Evolutionary conservation across 148 eudicot species (phyloP), one percentile per base, ranked within the genome.

Genomic region (Rhododendron mucronatum): DNA sequence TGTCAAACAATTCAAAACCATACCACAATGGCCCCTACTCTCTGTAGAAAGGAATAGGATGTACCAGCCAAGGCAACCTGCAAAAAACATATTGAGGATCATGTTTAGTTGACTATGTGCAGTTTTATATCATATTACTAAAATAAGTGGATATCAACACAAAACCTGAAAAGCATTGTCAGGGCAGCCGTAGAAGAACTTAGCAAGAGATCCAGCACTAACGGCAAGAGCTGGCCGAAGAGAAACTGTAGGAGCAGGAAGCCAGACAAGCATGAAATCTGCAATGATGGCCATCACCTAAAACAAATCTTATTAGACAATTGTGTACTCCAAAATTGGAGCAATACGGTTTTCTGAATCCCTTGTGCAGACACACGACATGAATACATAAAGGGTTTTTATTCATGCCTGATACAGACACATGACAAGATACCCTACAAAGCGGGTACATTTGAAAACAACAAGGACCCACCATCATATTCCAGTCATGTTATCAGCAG

Each of bases 271-370:
- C 98, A 96, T 93, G 89, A 96, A 96, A 91, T 96, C 98, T 88
- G 98, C 98, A 92, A 96, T 92, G 80, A 96, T 91, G 86, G 98
- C 98, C 98, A 96, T 96, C 79, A 96, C 92, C 98, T 96, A 89
- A 90, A 89, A 75, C 80, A 89, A 16, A 63, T 55, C 61, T 67
- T 26, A 78, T 86, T 30, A 88, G 85, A 85, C 30, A 48, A 45
- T 33, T 84, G 39, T 73, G 57, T 20, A 61, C 61, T 47, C 16
- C 18, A 35, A 79, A 81, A 35, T 35, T 45, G 11, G 61, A 51
- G 4, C 18, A 16, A 12, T 21, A 67, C 1, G 53, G 53, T 69
- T 44, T 83, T 33, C 23, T 37, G 11, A 48, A 48, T 44, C 57
- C 0, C 51, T 47, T 16, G 14, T 73, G 18, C 44, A 35, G 78